These are phyloP conservation scores for Solanum hybrid DNA, from an alignment of 305 asterid species.

Conservation along the genomic window DNA sequence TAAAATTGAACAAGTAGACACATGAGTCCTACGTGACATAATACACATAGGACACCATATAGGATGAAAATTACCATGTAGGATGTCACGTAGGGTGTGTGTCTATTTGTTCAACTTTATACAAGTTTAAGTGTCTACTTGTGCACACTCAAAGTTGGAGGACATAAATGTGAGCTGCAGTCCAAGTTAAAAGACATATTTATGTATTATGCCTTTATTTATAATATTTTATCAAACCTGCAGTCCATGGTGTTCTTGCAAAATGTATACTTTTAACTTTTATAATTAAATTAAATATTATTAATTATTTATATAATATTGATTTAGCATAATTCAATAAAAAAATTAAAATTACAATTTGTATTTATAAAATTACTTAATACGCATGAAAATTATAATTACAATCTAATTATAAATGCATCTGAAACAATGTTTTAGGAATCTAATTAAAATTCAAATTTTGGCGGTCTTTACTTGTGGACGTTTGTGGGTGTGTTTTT, in stretches of 20 bases:
- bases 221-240: no score
- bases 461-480: neutral
- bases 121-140: neutral
- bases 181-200: neutral
- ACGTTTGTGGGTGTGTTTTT: neutral
- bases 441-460: neutral
- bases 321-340: neutral
- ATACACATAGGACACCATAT: no score
- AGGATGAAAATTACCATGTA: neutral
- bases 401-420: neutral
- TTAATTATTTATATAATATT: no score
- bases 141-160: neutral
- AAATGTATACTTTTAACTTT: neutral
- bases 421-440: neutral
- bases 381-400: neutral
- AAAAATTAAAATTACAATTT: neutral
- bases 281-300: no score
- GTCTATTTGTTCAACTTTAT: neutral
- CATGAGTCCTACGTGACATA: neutral
- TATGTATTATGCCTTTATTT: neutral
- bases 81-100: neutral
- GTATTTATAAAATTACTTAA: neutral
- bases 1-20: neutral
- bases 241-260: neutral
- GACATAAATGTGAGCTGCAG: neutral